Base-by-base conservation (phyloP, 169 alveolate genomes). In the Plasmodium cynomolgi region DNA sequence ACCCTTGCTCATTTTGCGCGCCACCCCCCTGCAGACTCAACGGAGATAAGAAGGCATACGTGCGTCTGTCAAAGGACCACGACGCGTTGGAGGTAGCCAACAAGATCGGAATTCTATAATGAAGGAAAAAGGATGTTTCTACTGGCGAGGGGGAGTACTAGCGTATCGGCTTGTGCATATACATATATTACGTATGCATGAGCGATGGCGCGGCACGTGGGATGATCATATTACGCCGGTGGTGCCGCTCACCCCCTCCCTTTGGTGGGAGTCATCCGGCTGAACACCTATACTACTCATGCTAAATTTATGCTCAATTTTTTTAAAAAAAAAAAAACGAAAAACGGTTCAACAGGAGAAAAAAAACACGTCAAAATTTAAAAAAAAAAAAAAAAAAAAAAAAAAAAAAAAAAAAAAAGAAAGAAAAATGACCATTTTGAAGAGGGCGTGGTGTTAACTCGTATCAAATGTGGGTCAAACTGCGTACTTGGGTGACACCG, bases 11-110 rank as follows among this genome's bases (percentile, higher is more conserved):
- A 20, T 20, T 44, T 47, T 1, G 15, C 4, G 2, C 71, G 54
- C 73, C 68, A 0, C 26, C 56, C 44, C 72, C 62, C 9, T 79
- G 73, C 81, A 98, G 99, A 84, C 98, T 99, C 29, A 99, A 98
- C 92, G 99, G 99, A 75, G 97, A 93, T 93, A 99, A 99, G 99
- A 98, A 98, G 98, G 99, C 99, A 71, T 99, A 97, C 97, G 99
- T 99, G 77, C 98, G 98, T 85, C 96, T 99, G 58, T 97, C 99
- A 20, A 97, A 98, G 50, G 99, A 98, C 88, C 98, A 97, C 90
- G 99, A 98, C 83, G 99, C 99, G 83, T 98, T 99, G 83, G 99
- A 98, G 84, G 99, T 99, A 81, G 99, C 99, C 84, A 98, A 98
- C 99, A 99, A 98, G 94, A 98, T 99, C 91, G 99, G 99, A 93